These are phyloP conservation scores for Clonostachys rhizophaga DNA, from an alignment of 2,329 filamentous ascomycete genomes.

Conservation along the genomic window DNA sequence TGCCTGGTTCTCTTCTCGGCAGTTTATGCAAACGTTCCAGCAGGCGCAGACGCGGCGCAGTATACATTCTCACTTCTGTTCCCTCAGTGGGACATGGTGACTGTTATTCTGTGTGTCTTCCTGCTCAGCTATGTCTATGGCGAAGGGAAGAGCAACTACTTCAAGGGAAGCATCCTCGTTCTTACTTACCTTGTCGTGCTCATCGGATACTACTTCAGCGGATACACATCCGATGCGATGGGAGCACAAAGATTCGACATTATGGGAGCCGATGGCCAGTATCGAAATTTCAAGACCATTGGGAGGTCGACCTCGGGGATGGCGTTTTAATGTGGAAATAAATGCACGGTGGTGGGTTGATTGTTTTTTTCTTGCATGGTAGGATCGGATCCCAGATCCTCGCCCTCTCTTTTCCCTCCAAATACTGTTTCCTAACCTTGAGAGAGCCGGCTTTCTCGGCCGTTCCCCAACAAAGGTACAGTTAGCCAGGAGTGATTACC, in stretches of 20 bases:
- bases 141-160: conserved; percentile 99
- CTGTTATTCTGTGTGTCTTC: conserved; percentile 93
- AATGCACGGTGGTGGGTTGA: too few relatives aligned
- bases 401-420: too few relatives aligned
- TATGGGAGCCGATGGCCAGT: conserved; percentile 43
- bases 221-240: conserved; percentile 41
- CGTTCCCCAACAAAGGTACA: too few relatives aligned
- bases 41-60: conserved; percentile 32
- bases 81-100: conserved; percentile 99
- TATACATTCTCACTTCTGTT: conserved; percentile 87
- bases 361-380: too few relatives aligned
- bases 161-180: conserved; percentile 95
- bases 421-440: too few relatives aligned
- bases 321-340: conserved; percentile 3
- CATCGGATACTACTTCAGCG: conserved; percentile 84
- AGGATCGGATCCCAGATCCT: too few relatives aligned
- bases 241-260: conserved; percentile 47
- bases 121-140: conserved; percentile 96
- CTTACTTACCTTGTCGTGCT: conserved; percentile 91
- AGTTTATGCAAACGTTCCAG: conserved; percentile 49
- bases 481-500: too few relatives aligned
- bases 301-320: conserved; percentile 36
- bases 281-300: conserved; percentile 47
- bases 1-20: conserved; percentile 90
- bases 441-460: too few relatives aligned